Conservation (phyloP, 1,139 yeast genomes). For the Nakaseomyces kungkrabaensis region DNA sequence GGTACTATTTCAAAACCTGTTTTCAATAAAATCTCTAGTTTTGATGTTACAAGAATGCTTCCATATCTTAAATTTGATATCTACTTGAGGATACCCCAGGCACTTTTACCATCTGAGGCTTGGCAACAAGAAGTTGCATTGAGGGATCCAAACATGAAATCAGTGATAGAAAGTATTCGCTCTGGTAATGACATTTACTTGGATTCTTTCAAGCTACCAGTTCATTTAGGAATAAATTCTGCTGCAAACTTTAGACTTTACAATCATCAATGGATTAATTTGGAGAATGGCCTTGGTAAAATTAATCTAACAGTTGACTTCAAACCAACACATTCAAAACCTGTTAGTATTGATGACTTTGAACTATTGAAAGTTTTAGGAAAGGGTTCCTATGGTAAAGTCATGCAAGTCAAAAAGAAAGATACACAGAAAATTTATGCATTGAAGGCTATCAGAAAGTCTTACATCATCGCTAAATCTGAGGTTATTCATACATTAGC, state of each 20-base stretch:
- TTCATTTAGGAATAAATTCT: conserved; percentile 32
- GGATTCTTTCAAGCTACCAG: conserved; percentile 29
- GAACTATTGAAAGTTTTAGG: conserved; percentile 91
- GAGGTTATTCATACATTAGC: conserved; percentile 96
- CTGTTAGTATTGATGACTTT: conserved; percentile 80
- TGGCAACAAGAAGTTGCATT: conserved; percentile 28
- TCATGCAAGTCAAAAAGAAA: conserved; percentile 93
- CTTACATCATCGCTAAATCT: conserved; percentile 85
- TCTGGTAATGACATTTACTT: conserved; percentile 35
- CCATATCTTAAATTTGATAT: conserved; percentile 56
- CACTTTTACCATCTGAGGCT: conserved; percentile 42
- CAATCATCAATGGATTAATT: conserved; percentile 39
- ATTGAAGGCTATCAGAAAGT: conserved; percentile 81
- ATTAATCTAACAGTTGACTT: conserved; percentile 66
- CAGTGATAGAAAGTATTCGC: conserved; percentile 29
- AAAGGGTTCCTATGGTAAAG: conserved; percentile 96
- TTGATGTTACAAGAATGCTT: conserved; percentile 69
- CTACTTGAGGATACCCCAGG: conserved; percentile 66
- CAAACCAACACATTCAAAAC: conserved; percentile 61
- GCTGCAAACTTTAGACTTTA: conserved; percentile 34
- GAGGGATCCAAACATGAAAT: conserved; percentile 25
- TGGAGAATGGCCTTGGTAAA: conserved; percentile 32
- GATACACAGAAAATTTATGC: conserved; percentile 94
- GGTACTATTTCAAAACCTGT: conserved; percentile 57
- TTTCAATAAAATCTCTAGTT: conserved; percentile 84